Evolutionary conservation across 495 filamentous ascomycete species (phyloP).

Genomic region (Hypoxylon intermedium): DNA sequence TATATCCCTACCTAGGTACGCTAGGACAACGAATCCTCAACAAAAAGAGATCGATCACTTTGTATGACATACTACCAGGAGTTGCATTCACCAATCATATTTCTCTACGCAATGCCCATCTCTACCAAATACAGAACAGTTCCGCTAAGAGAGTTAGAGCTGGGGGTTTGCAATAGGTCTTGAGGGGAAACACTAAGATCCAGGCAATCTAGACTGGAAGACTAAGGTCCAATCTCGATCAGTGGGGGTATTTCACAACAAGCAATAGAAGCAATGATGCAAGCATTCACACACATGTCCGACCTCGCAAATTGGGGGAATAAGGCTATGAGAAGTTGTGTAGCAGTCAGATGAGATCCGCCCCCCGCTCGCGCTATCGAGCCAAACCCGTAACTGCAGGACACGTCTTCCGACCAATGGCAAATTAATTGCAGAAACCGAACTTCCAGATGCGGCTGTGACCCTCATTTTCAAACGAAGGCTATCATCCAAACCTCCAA

Average conservation of each 20-base stretch:
- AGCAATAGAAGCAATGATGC: constrained; percentile 6
- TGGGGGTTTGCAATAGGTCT: background rate
- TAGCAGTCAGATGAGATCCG: constrained; percentile 25
- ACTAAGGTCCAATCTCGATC: background rate
- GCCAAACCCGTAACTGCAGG: constrained; percentile 13
- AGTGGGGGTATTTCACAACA: constrained; percentile 2
- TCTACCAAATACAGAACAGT: background rate
- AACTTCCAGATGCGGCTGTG: constrained; percentile 24
- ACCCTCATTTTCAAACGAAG: constrained; percentile 21
- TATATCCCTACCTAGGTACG: background rate
- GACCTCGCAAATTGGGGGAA: constrained; percentile 18
- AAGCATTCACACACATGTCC: constrained; percentile 16
- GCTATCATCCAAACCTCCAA: constrained; percentile 10
- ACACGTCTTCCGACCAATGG: constrained; percentile 22
- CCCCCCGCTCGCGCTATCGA: constrained; percentile 22
- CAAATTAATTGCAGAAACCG: constrained; percentile 14
- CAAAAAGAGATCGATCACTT: background rate
- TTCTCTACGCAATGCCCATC: background rate
- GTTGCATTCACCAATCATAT: background rate
- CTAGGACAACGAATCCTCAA: background rate
- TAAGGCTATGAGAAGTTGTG: constrained; percentile 17
- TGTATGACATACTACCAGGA: too few species aligned
- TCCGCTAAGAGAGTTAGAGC: background rate
- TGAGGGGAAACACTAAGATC: background rate
- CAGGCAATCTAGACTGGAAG: background rate